phyloP scores from a whole-genome alignment of 2,329 filamentous ascomycete genomes.

The Dactylellina haptotyla region DNA sequence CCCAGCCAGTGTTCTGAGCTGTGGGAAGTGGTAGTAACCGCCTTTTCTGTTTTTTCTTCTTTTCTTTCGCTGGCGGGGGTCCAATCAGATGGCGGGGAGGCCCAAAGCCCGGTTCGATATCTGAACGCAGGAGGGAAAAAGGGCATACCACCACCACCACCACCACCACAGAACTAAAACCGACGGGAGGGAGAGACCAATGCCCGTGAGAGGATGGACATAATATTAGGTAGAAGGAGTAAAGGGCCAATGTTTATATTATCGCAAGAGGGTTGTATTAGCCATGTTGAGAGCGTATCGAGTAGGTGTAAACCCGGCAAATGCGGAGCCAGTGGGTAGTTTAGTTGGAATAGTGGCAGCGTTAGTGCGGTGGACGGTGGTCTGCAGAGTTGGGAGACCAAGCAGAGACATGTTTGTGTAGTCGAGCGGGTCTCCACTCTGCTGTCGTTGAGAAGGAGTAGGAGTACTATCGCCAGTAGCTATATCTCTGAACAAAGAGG shows the following conservation, averaged over 20 bases:
- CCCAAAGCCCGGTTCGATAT: conserved; percentile 35
- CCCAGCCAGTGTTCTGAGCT: no score
- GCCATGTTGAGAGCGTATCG: conserved; percentile 31
- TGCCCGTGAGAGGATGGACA: conserved; percentile 46
- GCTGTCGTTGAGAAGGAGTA: no score
- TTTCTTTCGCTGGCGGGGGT: background rate
- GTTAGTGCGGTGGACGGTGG: background rate
- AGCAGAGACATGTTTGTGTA: background rate
- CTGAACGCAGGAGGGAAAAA: conserved; percentile 42
- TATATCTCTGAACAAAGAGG: no score
- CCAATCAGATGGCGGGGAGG: conserved; percentile 36
- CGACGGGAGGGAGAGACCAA: conserved; percentile 9
- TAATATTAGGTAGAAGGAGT: conserved; percentile 15
- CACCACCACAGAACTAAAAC: background rate
- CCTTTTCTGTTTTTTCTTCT: background rate
- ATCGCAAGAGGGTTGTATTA: conserved; percentile 36
- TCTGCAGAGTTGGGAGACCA: no score
- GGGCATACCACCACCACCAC: no score
- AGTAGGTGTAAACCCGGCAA: conserved; percentile 50
- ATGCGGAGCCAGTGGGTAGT: conserved; percentile 28
- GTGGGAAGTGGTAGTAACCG: no score
- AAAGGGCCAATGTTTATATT: conserved; percentile 14
- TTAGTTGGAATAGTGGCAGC: background rate
- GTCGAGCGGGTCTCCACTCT: no score
- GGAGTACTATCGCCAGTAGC: background rate